Base-by-base conservation (phyloP, 2,329 filamentous ascomycete genomes). In the Diaporthe vaccinii region DNA sequence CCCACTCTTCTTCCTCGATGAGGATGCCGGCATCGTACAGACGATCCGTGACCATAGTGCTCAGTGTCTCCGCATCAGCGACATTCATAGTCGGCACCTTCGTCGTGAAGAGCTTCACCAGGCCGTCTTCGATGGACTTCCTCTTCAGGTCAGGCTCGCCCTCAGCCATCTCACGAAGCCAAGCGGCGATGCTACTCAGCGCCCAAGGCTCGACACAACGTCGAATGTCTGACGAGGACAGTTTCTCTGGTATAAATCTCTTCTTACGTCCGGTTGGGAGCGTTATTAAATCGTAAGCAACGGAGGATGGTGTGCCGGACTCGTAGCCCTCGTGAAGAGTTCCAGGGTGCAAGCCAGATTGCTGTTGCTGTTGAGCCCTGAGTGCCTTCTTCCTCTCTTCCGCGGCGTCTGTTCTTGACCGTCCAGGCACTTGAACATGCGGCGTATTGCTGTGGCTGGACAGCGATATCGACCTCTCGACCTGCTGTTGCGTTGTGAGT, bases 71-170 rank as follows among this genome's bases (percentile, higher is more conserved):
- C 0, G 97, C 97, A 86, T 99, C 97, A 8, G 96, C 96, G 57
- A 97, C 96, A 80, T 99, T 98, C 95, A 99, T 98, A 0, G 95
- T 99, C 0, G 97, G 96, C 0, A 99, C 95, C 84, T 98, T 98
- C 84, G 94, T 91, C 2, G 95, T 98, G 83, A 99, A 98, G 9
- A 99, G 87, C 41, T 93, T 94, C 57, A 98, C 92, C 57, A 99
- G 88, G 3, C 95, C 96, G 79, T 98, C 96, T 75, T 95, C 93
- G 70, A 99, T 92, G 2, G 94, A 93, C 80, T 95, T 94, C 81
- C 94, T 91, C 82, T 94, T 95, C 62, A 99, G 86, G 83, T 99
- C 95, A 15, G 93, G 92, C 81, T 98, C 96, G 53, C 96, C 96
- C 79, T 98, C 96, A 15, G 95, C 95, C 90, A 98, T 93, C 74